These are phyloP conservation scores for Candida suzukii DNA, from an alignment of 805 yeast genomes.

Conservation along the genomic window DNA sequence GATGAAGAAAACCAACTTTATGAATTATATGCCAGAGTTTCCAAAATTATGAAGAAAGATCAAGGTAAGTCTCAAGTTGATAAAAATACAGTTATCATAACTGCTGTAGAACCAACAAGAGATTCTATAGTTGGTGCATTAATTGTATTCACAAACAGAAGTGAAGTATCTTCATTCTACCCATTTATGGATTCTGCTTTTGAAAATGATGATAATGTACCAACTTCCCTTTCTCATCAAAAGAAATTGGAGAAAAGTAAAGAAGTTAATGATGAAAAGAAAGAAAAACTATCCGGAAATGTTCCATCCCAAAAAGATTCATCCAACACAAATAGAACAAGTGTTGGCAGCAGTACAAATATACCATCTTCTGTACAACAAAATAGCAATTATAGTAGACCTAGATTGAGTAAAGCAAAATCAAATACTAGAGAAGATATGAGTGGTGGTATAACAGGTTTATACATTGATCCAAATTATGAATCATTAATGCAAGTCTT, in stretches of 20 bases:
- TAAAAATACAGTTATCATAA: conserved; percentile 34
- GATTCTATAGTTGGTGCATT: conserved; percentile 47
- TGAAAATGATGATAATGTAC: conserved; percentile 2
- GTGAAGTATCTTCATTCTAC: conserved; percentile 37
- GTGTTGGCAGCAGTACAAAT: too few species aligned
- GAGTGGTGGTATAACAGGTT: conserved; percentile 44
- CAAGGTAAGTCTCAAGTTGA: background rate
- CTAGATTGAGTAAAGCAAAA: background rate
- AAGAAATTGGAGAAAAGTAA: background rate
- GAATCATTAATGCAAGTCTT: conserved; percentile 47
- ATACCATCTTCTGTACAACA: too few species aligned
- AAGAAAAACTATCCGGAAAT: too few species aligned
- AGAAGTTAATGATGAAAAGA: too few species aligned
- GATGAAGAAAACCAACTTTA: conserved; percentile 19
- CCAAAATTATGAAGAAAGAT: conserved; percentile 20
- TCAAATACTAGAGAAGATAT: background rate
- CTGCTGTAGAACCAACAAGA: conserved; percentile 46
- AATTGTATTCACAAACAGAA: conserved; percentile 38
- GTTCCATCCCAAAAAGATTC: too few species aligned
- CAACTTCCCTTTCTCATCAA: background rate
- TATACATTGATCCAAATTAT: conserved; percentile 46
- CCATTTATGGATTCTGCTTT: conserved; percentile 43
- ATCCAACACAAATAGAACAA: too few species aligned
- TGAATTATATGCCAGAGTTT: conserved; percentile 31
- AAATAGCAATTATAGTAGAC: too few species aligned